Conservation (phyloP, 1,139 yeast genomes). For the Lodderomyces elongisporus region DNA sequence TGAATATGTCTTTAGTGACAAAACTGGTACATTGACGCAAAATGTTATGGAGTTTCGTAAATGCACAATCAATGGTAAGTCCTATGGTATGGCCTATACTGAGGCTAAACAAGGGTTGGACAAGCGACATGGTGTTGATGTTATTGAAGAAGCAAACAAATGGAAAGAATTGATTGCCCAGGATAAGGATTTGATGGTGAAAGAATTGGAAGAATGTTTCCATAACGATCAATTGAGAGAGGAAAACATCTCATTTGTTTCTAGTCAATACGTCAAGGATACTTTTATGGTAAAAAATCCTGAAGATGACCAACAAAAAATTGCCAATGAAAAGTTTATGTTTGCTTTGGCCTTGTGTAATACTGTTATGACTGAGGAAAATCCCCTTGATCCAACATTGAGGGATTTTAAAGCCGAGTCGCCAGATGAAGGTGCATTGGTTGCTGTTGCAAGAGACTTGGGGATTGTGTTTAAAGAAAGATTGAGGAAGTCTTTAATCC, state of each 20-base stretch:
- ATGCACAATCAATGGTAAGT: conserved; percentile 80
- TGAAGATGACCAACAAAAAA: conserved; percentile 46
- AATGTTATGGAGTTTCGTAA: conserved; percentile 96
- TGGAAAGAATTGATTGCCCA: conserved; percentile 58
- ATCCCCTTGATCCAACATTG: conserved; percentile 51
- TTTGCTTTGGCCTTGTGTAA: conserved; percentile 86
- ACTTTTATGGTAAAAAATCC: conserved; percentile 21
- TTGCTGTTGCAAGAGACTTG: conserved; percentile 85
- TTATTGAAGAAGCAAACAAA: conserved; percentile 57
- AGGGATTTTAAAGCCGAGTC: conserved; percentile 80
- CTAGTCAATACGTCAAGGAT: conserved; percentile 51
- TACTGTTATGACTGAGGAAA: conserved; percentile 76
- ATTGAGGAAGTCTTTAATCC: conserved; percentile 62
- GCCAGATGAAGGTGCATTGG: conserved; percentile 98
- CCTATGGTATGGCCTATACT: conserved; percentile 92
- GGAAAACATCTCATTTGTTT: conserved; percentile 73
- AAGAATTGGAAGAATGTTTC: conserved; percentile 41
- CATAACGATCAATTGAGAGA: conserved; percentile 57
- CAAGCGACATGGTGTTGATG: conserved; percentile 80
- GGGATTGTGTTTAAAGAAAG: conserved; percentile 81
- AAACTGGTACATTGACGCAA: conserved; percentile 95
- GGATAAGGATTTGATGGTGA: conserved; percentile 66
- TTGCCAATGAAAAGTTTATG: conserved; percentile 74
- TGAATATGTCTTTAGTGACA: conserved; percentile 92
- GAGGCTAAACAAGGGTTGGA: conserved; percentile 93